Evolutionary conservation across 345 rosid genomes (phyloP), one percentile per base, ranked within the genome.

Genomic region (Euphorbia tirucalli): DNA sequence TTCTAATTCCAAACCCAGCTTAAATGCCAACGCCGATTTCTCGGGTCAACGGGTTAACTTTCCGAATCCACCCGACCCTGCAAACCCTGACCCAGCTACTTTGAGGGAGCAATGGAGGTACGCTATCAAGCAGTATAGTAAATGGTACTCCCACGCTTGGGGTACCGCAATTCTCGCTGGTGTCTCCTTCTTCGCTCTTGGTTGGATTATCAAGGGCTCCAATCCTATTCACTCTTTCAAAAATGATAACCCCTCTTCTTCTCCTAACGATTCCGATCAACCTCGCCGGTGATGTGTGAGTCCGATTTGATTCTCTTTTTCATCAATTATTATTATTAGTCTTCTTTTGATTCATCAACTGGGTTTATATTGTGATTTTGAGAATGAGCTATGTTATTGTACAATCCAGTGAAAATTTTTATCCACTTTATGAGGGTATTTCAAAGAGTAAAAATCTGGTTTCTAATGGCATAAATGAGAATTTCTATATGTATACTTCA

Each of bases 91-190:
- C 77, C 77, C 91, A 43, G 90, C 87, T 25, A 86, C 96, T 15
- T 78, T 88, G 55, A 77, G 94, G 69, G 98, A 93, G 74, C 97
- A 94, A 57, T 94, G 96, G 96, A 89, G 84, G 78, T 92, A 66
- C 70, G 97, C 93, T 11, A 88, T 83, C 5, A 71, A 79, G 78
- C 93, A 92, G 85, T 94, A 89, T 73, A 87, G 93, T 56, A 78
- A 61, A 69, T 89, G 96, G 96, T 89, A 92, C 75, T 85, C 93
- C 22, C 95, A 89, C 61, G 97, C 96, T 6, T 90, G 97, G 98
- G 97, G 97, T 2, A 83, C 96, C 6, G 96, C 93, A 27, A 92
- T 94, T 74, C 85, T 94, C 46, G 97, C 96, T 5, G 96, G 93
- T 0, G 74, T 87, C 6, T 79, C 97, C 5, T 94, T 94, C 80